phyloP scores from a whole-genome alignment of 768 basidiomycete species.

The Cantharellus cinnabarinus region DNA sequence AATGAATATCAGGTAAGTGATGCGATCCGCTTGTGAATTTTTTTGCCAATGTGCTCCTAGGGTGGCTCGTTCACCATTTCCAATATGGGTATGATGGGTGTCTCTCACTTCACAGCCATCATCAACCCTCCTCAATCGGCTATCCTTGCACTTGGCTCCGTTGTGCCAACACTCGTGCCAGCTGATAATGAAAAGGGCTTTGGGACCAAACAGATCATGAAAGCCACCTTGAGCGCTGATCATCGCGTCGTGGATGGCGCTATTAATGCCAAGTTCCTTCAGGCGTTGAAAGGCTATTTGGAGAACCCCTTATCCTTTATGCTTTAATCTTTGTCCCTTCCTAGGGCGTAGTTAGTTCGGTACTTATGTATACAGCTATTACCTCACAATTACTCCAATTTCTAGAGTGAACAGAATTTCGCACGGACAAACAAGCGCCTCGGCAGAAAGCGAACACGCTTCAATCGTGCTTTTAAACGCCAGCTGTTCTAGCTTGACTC shows the following conservation, averaged over 20 bases:
- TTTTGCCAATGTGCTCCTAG: constrained; percentile 18
- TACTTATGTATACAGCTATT: too few species aligned
- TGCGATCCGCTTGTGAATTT: neutral
- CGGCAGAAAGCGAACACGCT: too few species aligned
- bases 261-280: constrained; percentile 78
- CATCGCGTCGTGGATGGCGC: constrained; percentile 96
- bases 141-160: constrained; percentile 87
- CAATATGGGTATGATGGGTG: constrained; percentile 94
- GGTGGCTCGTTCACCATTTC: constrained; percentile 98
- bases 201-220: constrained; percentile 83
- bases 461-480: too few species aligned
- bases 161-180: constrained; percentile 66
- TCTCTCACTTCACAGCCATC: constrained; percentile 93
- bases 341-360: too few species aligned
- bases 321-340: constrained; percentile 32
- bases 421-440: too few species aligned
- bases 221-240: constrained; percentile 86
- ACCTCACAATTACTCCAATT: too few species aligned
- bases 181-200: constrained; percentile 87
- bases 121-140: constrained; percentile 98
- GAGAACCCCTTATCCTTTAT: constrained; percentile 96
- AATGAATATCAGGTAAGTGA: constrained; percentile 75
- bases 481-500: too few species aligned
- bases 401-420: too few species aligned
- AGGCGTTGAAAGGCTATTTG: constrained; percentile 86